Evolutionary conservation across 306 rosid genomes (phyloP), one percentile per base, ranked within the genome.

Genomic region (Vicia villosa): DNA sequence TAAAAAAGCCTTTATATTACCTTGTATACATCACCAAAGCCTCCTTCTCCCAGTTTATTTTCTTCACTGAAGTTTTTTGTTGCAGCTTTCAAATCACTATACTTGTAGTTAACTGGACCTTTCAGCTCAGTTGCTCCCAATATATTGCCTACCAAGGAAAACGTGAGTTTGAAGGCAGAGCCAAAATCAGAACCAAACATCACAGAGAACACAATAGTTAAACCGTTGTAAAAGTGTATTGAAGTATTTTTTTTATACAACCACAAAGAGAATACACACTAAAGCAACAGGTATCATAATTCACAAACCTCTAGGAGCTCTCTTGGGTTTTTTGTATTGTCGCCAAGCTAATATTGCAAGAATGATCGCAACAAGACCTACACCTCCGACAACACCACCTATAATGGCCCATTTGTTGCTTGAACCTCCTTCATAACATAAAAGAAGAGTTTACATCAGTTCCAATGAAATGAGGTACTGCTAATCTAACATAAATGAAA

Each of bases 21-120:
- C 95, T 83, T 88, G 77, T 83, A 88, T 20, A 88, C 94, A 14
- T 75, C 86, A 1, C 94, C 88, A 63, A 88, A 88, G 2, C 94
- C 94, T 55, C 94, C 94, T 69, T 88, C 86, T 40, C 94, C 94
- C 4, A 88, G 81, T 66, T 88, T 88, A 30, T 79, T 83, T 66
- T 77, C 84, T 22, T 64, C 73, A 49, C 68, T 81, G 47, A 85
- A 88, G 20, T 85, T 81, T 19, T 75, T 80, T 15, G 94, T 85
- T 69, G 94, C 94, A 1, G 61, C 45, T 55, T 88, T 83, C 75
- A 88, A 73, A 36, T 85, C 90, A 1, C 74, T 88, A 36, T 79
- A 81, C 50, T 57, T 85, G 67, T 81, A 88, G 72, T 43, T 79
- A 28, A 81, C 74, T 8, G 90, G 94, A 51, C 94, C 94, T 74